phyloP scores from a whole-genome alignment of 345 rosid species.

The Physaria fendleri region DNA sequence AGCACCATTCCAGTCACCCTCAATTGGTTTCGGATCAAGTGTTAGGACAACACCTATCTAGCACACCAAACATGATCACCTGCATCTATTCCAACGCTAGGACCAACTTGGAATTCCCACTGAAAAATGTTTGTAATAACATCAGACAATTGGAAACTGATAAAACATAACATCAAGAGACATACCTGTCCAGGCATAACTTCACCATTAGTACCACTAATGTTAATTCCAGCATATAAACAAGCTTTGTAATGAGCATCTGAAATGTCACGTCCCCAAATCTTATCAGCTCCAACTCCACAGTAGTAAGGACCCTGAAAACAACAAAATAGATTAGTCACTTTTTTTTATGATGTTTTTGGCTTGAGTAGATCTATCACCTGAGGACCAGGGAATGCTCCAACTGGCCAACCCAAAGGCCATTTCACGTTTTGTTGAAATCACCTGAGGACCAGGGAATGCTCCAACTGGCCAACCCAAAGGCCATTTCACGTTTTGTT shows the following conservation, averaged over 20 bases:
- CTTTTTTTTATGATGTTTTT: not conserved
- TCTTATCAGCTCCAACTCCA: conserved; percentile 94
- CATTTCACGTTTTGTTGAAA: conserved; percentile 75
- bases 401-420: conserved; percentile 99
- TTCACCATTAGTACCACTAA: conserved; percentile 95
- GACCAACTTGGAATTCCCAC: conserved; percentile 99
- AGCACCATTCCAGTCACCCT: conserved; percentile 99
- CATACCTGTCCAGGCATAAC: conserved; percentile 99
- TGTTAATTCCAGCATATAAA: conserved; percentile 88
- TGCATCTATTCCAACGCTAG: conserved; percentile 94
- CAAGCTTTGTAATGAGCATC: conserved; percentile 99
- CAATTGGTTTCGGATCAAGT: conserved; percentile 91
- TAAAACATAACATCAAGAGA: conserved; percentile 20
- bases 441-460: conserved; percentile 96
- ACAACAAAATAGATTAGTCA: not conserved
- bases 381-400: conserved; percentile 98
- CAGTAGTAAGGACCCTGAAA: conserved; percentile 96
- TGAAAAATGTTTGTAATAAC: conserved; percentile 21
- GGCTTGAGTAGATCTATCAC: conserved; percentile 28
- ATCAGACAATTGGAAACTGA: not conserved
- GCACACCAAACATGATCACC: conserved; percentile 93
- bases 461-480: conserved; percentile 99
- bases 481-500: conserved; percentile 85
- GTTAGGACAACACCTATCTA: conserved; percentile 93
- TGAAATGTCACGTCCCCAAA: conserved; percentile 92